Evolutionary conservation across 495 filamentous ascomycete genomes (phyloP).

Genomic region (Pseudotulostoma volvatum): DNA sequence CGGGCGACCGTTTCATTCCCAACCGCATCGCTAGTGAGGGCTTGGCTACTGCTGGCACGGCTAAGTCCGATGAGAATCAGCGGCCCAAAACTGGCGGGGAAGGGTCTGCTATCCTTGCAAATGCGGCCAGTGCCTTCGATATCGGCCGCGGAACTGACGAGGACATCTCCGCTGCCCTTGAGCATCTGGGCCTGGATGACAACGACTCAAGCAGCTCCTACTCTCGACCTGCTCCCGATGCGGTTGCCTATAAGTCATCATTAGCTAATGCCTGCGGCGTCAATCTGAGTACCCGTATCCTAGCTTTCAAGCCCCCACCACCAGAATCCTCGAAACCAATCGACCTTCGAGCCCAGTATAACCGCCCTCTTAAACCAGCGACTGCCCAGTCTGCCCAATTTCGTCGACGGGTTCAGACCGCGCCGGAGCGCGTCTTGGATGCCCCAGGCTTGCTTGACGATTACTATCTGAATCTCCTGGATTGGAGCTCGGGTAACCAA

Average conservation of each 20-base stretch:
- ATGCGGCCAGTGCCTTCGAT: conserved; percentile 47
- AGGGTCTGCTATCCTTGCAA: conserved; percentile 54
- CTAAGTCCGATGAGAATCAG: conserved; percentile 58
- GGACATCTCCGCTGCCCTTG: conserved; percentile 61
- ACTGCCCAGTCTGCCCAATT: conserved; percentile 61
- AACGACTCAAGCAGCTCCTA: conserved; percentile 39
- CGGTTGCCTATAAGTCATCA: conserved; percentile 81
- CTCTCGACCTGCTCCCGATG: conserved; percentile 66
- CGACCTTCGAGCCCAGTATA: conserved; percentile 94
- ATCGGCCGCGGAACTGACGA: conserved; percentile 49
- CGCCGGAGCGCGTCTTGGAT: conserved; percentile 93
- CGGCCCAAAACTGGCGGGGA: conserved; percentile 53
- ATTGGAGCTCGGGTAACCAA: conserved; percentile 96
- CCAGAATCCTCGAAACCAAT: conserved; percentile 96
- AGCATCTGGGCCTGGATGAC: conserved; percentile 57
- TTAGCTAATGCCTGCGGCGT: conserved; percentile 86
- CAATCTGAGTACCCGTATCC: conserved; percentile 79
- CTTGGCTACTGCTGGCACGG: conserved; percentile 61
- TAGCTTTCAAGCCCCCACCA: conserved; percentile 95
- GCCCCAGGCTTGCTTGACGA: conserved; percentile 92
- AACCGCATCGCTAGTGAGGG: conserved; percentile 81
- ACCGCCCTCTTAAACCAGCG: conserved; percentile 75
- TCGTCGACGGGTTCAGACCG: conserved; percentile 78
- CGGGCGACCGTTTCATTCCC: conserved; percentile 92
- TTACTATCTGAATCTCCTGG: conserved; percentile 96